phyloP scores from a whole-genome alignment of 805 yeast species.

The Ogataea populi-albae region DNA sequence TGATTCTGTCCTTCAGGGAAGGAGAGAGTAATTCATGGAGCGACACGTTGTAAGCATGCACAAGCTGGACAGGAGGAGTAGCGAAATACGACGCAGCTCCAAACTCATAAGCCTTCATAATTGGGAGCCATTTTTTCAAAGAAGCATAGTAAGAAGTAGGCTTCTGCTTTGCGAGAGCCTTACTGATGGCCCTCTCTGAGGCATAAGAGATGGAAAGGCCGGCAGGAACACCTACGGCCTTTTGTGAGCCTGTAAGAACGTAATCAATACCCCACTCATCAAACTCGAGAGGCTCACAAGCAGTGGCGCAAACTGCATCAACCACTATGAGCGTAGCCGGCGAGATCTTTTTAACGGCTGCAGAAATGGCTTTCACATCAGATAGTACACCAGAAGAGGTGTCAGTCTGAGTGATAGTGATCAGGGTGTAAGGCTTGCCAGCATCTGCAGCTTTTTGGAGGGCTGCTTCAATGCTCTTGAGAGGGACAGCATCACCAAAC shows the following conservation, averaged over 20 bases:
- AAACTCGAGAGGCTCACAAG: conserved; percentile 80
- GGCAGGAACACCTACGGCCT: conserved; percentile 92
- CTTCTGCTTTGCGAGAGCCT: conserved; percentile 48
- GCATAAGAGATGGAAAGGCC: conserved; percentile 80
- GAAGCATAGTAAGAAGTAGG: conserved; percentile 64
- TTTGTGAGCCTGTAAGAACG: conserved; percentile 89
- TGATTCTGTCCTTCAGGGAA: conserved; percentile 58
- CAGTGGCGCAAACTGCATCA: conserved; percentile 95
- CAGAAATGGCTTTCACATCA: conserved; percentile 62
- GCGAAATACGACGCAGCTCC: conserved; percentile 85
- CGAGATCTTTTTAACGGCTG: conserved; percentile 55
- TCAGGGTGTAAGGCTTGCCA: conserved; percentile 47
- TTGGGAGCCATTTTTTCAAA: conserved; percentile 81
- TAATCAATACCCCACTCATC: conserved; percentile 89
- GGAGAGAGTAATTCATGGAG: conserved; percentile 59
- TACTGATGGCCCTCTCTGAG: conserved; percentile 68
- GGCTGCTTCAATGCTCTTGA: conserved; percentile 51
- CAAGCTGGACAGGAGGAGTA: conserved; percentile 91
- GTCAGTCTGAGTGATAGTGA: conserved; percentile 93
- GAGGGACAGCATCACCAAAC: conserved; percentile 68
- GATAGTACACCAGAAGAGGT: conserved; percentile 93
- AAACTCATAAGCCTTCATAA: conserved; percentile 80
- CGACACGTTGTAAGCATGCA: conserved; percentile 77
- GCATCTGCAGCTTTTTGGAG: conserved; percentile 40
- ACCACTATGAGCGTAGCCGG: conserved; percentile 84